Base-by-base conservation (phyloP, 306 rosid species). In the Prosopis cineraria region DNA sequence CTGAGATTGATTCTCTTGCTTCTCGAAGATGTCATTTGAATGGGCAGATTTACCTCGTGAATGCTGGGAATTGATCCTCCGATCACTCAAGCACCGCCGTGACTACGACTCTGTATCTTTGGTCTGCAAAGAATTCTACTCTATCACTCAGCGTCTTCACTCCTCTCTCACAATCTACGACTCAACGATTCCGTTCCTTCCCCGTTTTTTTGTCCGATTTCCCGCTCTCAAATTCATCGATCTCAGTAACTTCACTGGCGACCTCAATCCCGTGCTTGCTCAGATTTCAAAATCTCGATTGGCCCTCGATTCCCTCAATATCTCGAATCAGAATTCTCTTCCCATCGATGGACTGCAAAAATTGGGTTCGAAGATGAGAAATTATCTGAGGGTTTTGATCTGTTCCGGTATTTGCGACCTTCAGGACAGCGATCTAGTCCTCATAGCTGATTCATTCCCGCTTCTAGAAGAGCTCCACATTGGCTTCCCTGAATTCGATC, bases 41-140 rank as follows among this genome's bases (percentile, higher is more conserved):
- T 44, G 55, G 7, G 41, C 41, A 45, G 65, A 81, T 74, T 78
- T 82, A 59, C 82, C 88, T 6, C 84, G 75, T 36, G 91, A 88
- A 73, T 94, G 96, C 83, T 94, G 92, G 97, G 93, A 89, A 83
- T 41, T 45, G 72, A 63, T 93, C 6, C 75, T 91, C 66, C 53
- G 47, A 52, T 84, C 80, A 72, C 77, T 86, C 22, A 87, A 52
- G 39, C 79, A 83, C 22, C 37, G n/a, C 48, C 84, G 65, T 62
- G 68, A 82, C 56, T 75, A 77, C n/a, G 85, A 88, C 19, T 66
- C 91, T 14, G 70, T 89, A 16, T 94, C 98, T 72, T 58, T 78
- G 64, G 94, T 88, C 80, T 85, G 89, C 91, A 90, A 83, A 84
- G 83, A 72, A 37, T 94, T 94, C 86, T 84, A 85, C 56, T 77